Evolutionary conservation across 2,329 filamentous ascomycete genomes (phyloP), one percentile per base, ranked within the genome.

Genomic region (Aspergillus caelatus): DNA sequence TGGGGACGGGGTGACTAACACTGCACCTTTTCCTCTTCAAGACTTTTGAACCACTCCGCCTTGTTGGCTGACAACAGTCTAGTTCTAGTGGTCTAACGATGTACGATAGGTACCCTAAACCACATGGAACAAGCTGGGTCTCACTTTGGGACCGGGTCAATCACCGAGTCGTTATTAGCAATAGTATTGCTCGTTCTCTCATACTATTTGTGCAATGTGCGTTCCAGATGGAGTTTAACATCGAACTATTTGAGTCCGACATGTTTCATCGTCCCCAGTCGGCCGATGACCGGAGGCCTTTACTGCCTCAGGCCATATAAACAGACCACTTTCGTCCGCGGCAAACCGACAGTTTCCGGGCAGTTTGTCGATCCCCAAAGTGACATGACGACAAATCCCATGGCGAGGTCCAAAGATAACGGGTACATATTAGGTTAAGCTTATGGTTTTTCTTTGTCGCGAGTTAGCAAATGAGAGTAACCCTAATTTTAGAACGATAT

Each of bases 201-300:
- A 39, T 55, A n/a, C 30, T 21, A 55, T 39, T 55, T 55, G 32
- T 39, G 34, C 32, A 55, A 23, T 16, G 30, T 23, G 14, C 34
- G 39, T 39, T 19, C 19, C 3, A 9, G 28, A 54, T 54, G 52
- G 52, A 54, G 52, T 55, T 39, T 14, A 23, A 23, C 52, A 36
- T 14, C 16, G 10, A 54, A 54, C 50, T 55, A 14, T 55, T 36
- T n/a, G 48, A 32, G 48, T 32, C 28, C 28, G 28, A 9, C n/a
- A 14, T 39, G 52, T 26, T 58, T 36, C 46, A 36, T 21, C 11
- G 11, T 8, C 45, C 53, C 52, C 36, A 53, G 61, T n/a, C 41
- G 54, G 65, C 65, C 65, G 65, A 67, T 61, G 34, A 67, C 61
- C 65, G 65, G 65, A 65, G 65, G 14, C 52, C 5, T 19, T 46